These are phyloP conservation scores for Talaromyces verruculosus DNA, from an alignment of 2,329 filamentous ascomycete genomes.

Conservation along the genomic window DNA sequence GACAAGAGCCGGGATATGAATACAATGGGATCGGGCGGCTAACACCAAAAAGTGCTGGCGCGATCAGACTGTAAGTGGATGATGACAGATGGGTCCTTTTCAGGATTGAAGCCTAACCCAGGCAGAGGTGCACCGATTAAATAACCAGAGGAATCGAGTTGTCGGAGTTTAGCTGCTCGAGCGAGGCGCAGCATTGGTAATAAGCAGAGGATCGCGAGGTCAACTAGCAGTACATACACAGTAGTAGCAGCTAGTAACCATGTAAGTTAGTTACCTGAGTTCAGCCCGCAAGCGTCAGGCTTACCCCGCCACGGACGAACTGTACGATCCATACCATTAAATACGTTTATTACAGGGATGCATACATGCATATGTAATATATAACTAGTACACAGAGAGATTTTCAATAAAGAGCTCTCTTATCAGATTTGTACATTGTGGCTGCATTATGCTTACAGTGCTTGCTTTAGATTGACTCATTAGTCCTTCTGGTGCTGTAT, in stretches of 20 bases:
- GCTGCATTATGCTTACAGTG: neutral
- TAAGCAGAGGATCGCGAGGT: slow-evolving; percentile 6
- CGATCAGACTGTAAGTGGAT: slow-evolving; percentile 1
- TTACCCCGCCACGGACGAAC: slow-evolving; percentile 13
- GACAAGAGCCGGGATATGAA: neutral
- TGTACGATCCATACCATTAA: neutral
- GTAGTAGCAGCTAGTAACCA: too few relatives aligned
- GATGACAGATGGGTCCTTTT: neutral
- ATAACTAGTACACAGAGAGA: neutral
- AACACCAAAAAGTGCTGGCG: neutral
- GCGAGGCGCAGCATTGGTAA: slow-evolving; percentile 14
- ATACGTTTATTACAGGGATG: neutral
- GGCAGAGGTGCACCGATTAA: neutral
- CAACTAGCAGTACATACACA: neutral
- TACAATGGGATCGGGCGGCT: slow-evolving; percentile 2
- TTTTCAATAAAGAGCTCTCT: neutral
- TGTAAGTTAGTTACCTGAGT: neutral
- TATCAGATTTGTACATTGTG: neutral
- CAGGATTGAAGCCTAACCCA: neutral
- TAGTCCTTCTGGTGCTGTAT: neutral
- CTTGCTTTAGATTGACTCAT: neutral
- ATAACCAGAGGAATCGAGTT: neutral
- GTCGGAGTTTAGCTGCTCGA: slow-evolving; percentile 4
- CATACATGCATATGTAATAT: neutral
- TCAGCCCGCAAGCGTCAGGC: slow-evolving; percentile 5